Evolutionary conservation across 2,329 filamentous ascomycete genomes (phyloP).

Genomic region (Beauveria australis): DNA sequence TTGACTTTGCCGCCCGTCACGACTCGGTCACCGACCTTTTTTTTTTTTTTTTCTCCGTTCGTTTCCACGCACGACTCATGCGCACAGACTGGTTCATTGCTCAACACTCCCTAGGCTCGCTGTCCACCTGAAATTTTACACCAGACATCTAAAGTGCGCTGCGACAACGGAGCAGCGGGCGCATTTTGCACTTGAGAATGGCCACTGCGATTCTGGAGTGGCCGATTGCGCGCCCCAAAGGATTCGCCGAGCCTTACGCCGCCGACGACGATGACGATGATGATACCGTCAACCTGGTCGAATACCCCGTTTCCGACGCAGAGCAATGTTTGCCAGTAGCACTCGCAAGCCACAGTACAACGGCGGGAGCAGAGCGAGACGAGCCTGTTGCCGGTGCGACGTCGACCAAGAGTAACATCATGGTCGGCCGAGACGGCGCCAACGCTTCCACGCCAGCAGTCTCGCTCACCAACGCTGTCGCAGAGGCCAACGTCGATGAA

Average conservation of each 20-base stretch:
- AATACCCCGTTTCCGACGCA: neutral
- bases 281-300: conserved; percentile 4
- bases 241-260: neutral
- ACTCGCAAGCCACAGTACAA: neutral
- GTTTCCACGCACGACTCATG: neutral
- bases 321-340: neutral
- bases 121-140: neutral
- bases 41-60: neutral
- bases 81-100: neutral
- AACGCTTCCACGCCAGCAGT: neutral
- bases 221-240: neutral
- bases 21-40: neutral
- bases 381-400: neutral
- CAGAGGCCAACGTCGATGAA: neutral
- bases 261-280: neutral
- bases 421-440: neutral
- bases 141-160: neutral
- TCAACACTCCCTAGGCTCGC: neutral
- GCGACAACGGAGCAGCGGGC: neutral
- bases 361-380: neutral
- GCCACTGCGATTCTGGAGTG: neutral
- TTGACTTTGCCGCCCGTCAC: neutral
- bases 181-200: neutral
- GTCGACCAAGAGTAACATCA: neutral
- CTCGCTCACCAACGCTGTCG: neutral